These are phyloP conservation scores for Metschnikowia reukaufii DNA, from an alignment of 805 yeast genomes.

Conservation along the genomic window DNA sequence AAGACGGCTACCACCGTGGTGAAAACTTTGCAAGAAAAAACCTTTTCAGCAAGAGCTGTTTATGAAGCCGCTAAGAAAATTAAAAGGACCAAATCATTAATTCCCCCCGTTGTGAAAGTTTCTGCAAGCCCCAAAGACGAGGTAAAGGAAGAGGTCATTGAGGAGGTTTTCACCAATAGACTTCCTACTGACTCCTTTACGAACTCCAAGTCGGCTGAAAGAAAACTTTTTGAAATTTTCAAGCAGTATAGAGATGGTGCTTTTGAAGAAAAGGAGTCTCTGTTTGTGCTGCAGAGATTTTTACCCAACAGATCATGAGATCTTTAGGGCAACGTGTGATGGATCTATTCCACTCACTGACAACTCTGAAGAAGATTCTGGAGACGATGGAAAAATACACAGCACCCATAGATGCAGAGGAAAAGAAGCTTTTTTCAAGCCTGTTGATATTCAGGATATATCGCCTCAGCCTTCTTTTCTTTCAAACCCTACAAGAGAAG, in stretches of 20 bases:
- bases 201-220: neutral
- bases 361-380: neutral
- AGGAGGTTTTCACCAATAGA: neutral
- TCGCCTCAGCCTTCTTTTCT: neutral
- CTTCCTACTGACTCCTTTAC: neutral
- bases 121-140: too few relatives aligned
- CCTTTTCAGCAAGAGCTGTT: neutral
- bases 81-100: neutral
- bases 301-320: neutral
- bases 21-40: neutral
- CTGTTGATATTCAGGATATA: neutral
- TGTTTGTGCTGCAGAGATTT: neutral
- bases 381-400: neutral
- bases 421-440: neutral
- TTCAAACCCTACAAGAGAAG: too few relatives aligned
- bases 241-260: neutral
- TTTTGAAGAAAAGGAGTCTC: neutral
- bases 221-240: neutral
- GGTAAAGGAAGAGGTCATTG: neutral
- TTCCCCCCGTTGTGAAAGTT: neutral
- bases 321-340: neutral
- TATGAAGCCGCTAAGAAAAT: neutral
- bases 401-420: too few relatives aligned
- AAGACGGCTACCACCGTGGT: neutral
- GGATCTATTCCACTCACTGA: neutral